Evolutionary conservation across 2,329 filamentous ascomycete species (phyloP), one percentile per base, ranked within the genome.

Genomic region (Fusarium sp.): DNA sequence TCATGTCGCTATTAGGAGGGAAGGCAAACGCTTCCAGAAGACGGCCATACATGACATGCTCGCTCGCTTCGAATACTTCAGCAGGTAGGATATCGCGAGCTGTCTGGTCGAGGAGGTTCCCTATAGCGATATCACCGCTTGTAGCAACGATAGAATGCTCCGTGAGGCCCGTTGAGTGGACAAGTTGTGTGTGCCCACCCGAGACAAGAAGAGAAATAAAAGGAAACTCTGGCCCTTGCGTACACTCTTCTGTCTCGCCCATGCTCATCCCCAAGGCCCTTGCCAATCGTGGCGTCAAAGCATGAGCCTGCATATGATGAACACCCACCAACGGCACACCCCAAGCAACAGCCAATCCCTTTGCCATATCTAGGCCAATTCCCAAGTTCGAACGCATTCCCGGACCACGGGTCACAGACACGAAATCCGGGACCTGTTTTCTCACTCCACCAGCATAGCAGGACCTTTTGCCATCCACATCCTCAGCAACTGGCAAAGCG

Each of bases 251-350:
- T 32, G 24, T 17, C 40, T 73, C 63, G 15, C 59, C 62, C 63
- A 67, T 69, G 20, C 63, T 57, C 68, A 68, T 68, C 50, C 82
- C 75, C 61, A 95, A 78, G 7, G 91, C 91, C 30, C 83, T 80
- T 6, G 90, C 89, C 40, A 99, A 85, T 11, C 93, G 86, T 17
- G 95, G 92, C 19, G 96, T 98, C 65, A 99, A 81, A 19, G 96
- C 91, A 78, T 99, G 96, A 12, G 94, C 96, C 77, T 97, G 94
- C 96, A 99, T 98, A 78, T 99, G 96, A 77, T 99, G 92, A 1
- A 97, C 92, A 1, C 89, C 96, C 2, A 98, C 77, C 30, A 98
- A 81, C 4, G 95, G 94, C 36, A 94, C 85, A 67, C 89, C 85
- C 92, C 92, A 97, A 36, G 93, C 94, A 20, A 92, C 83, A 0